Base-by-base conservation (phyloP, 2,329 filamentous ascomycete genomes). In the Scytalidium lignicola region DNA sequence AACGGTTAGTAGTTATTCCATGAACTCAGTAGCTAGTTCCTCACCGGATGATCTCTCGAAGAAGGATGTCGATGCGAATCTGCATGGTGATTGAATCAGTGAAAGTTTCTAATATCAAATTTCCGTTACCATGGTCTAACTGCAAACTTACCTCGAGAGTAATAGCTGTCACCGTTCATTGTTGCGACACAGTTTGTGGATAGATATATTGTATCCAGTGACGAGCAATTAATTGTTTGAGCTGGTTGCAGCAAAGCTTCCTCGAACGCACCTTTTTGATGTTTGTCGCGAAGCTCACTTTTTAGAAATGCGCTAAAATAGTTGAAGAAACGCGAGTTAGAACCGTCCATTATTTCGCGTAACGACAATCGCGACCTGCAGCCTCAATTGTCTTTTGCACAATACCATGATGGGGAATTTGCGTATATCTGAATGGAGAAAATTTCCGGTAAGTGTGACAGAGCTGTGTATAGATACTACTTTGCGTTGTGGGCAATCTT, bases 401-500 rank as follows among this genome's bases (percentile, higher is more conserved):
- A 43, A 28, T 23, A 19, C 21, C 42, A 45, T 9, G 9, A 65
- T 65, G 62, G 55, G 51, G 13, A 62, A 53, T 50, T 32, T 64
- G 44, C 76, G 75, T 23, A 73, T 82, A n/a, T 76, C 84, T 15
- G 86, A 89, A 65, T 99, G 93, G 93, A 82, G 82, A 56, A 95
- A 88, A 71, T 72, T 99, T 58, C 90, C 93, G 20, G 73, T 96
- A 39, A 87, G 77, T 52, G 71, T 96, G 28, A 80, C 84, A 3
- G 93, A 99, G 65, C 79, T 99, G 3, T 96, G 90, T 65, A 90
- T 99, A 57, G 90, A 96, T 61, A 99, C 92, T 0, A 96, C 90
- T 0, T 74, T 99, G 28, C 85, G 92, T 54, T 99, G 93, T 66
- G 93, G 93, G 3, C 93, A 99, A 67, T 96, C 92, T 0, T 99